Percentiles rank a stretch among this genome's conserved stretches.
These are phyloP conservation scores for Rubia peregrina DNA, from an alignment of 305 asterid genomes.

Conservation along the genomic window DNA sequence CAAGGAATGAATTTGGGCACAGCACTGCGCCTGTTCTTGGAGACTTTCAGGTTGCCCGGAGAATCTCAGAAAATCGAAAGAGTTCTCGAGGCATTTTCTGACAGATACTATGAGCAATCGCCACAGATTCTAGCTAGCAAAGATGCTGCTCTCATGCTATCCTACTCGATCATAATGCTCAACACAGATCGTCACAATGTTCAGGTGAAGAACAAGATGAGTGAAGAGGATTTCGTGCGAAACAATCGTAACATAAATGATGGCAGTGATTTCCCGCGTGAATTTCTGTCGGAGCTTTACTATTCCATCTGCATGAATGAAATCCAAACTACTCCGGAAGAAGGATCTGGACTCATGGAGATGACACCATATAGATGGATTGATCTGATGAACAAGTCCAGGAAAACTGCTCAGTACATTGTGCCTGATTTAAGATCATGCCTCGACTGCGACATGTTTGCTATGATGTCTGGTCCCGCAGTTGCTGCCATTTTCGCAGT, in stretches of 20 bases:
- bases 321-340: constrained; percentile 92
- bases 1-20: constrained; percentile 93
- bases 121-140: constrained; percentile 81
- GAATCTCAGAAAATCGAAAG: constrained; percentile 98
- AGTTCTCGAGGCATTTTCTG: constrained; percentile 96
- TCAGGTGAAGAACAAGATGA: constrained; percentile 96
- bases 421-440: constrained; percentile 70
- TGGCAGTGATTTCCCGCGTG: constrained; percentile 90
- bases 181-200: constrained; percentile 91
- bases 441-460: constrained; percentile 97
- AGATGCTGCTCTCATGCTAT: constrained; percentile 88
- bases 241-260: constrained; percentile 92
- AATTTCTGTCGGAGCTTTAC: constrained; percentile 72
- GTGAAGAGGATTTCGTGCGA: constrained; percentile 91
- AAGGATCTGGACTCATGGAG: constrained; percentile 83
- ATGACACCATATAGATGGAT: constrained; percentile 98
- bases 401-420: constrained; percentile 62
- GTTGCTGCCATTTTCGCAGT: constrained; percentile 95
- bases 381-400: constrained; percentile 88
- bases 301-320: constrained; percentile 89
- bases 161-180: constrained; percentile 86
- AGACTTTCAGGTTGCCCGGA: constrained; percentile 93
- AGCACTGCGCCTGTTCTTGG: constrained; percentile 84
- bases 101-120: constrained; percentile 91
- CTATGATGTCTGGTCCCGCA: constrained; percentile 95